Conservation (phyloP, 179 eudicot species). For the Beta lomatogona region DNA sequence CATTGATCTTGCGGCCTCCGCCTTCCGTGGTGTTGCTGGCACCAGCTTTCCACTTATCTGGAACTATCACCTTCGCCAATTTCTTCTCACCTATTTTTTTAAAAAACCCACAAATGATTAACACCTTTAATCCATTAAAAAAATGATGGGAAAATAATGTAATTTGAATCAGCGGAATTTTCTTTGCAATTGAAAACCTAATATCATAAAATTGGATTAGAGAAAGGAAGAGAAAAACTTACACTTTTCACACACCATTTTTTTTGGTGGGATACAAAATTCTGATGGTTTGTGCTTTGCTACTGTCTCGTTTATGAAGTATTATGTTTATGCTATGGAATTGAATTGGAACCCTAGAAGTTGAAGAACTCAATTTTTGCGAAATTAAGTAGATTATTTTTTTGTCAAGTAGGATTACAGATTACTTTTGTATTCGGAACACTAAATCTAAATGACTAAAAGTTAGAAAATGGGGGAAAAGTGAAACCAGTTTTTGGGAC, state of each 20-base stretch:
- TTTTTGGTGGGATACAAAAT: neutral
- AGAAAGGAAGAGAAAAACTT: slow-evolving; percentile 13
- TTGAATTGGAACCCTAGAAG: no score
- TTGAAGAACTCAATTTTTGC: no score
- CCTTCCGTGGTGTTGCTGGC: slow-evolving; percentile 92
- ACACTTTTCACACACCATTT: slow-evolving; percentile 44
- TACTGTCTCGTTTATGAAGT: neutral
- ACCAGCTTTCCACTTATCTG: slow-evolving; percentile 98
- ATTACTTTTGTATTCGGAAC: no score
- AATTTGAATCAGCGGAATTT: neutral
- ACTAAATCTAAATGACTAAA: no score
- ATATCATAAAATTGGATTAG: neutral
- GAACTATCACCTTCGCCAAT: slow-evolving; percentile 84
- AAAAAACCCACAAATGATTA: neutral
- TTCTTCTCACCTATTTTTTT: slow-evolving; percentile 77
- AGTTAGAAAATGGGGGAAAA: no score
- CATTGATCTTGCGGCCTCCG: slow-evolving; percentile 96
- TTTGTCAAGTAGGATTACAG: no score
- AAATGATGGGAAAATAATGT: no score
- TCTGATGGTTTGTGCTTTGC: neutral
- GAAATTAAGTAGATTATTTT: no score
- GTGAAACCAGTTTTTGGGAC: no score
- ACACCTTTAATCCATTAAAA: no score
- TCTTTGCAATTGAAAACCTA: neutral
- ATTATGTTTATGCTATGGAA: no score